phyloP scores from a whole-genome alignment of 805 yeast species.

The baker's yeast (Saccharomyces cerevisiae) region DNA sequence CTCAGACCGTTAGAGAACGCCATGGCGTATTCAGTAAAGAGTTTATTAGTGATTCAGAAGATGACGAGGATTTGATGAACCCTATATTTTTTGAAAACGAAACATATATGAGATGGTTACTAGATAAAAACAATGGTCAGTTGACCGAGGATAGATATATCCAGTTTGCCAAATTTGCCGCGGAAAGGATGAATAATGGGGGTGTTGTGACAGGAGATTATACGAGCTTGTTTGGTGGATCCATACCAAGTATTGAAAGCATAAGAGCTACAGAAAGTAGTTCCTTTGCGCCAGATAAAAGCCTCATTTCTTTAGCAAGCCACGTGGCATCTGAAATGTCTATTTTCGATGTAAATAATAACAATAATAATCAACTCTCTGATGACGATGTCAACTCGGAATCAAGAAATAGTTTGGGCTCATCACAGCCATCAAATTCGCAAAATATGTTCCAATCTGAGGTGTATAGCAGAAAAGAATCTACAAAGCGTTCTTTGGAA shows the following conservation, averaged over 20 bases:
- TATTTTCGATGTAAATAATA: neutral
- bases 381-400: slow-evolving; percentile 11
- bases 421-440: neutral
- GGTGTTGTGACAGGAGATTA: slow-evolving; percentile 18
- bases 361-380: slow-evolving; percentile 1
- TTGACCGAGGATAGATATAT: slow-evolving; percentile 17
- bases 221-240: slow-evolving; percentile 24
- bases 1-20: slow-evolving; percentile 2
- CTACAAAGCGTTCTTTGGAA: slow-evolving; percentile 1
- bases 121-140: slow-evolving; percentile 23
- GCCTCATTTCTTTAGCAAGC: slow-evolving; percentile 11
- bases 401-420: neutral
- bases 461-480: slow-evolving; percentile 21
- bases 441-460: neutral
- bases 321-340: slow-evolving; percentile 10
- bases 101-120: slow-evolving; percentile 27
- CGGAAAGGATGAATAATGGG: slow-evolving; percentile 22
- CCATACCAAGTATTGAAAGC: slow-evolving; percentile 11
- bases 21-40: slow-evolving; percentile 23
- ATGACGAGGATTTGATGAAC: slow-evolving; percentile 17
- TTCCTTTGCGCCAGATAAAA: slow-evolving; percentile 11
- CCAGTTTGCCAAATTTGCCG: slow-evolving; percentile 21
- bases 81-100: slow-evolving; percentile 31
- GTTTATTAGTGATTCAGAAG: slow-evolving; percentile 29
- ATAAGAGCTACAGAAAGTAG: slow-evolving; percentile 1